phyloP scores from a whole-genome alignment of 768 basidiomycete species.

The Calvatia gigantea region DNA sequence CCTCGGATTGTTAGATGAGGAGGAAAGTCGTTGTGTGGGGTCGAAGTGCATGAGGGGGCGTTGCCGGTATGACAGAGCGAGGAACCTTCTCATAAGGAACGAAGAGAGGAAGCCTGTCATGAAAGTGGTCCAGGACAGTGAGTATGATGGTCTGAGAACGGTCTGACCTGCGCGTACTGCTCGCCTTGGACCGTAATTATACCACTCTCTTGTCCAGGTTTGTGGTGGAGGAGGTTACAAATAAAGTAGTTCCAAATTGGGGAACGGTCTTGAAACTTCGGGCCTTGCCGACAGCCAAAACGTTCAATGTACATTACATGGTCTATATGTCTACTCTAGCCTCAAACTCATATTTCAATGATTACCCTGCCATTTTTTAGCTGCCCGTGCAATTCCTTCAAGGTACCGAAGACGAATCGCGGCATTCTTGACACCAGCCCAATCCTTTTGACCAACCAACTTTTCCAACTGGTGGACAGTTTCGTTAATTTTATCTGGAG shows the following conservation, averaged over 20 bases:
- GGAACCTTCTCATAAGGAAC: slow-evolving; percentile 46
- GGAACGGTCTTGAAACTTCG: no score
- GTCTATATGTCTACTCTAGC: not conserved
- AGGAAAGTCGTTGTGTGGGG: slow-evolving; percentile 26
- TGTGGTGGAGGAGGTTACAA: not conserved
- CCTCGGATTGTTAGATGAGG: slow-evolving; percentile 15
- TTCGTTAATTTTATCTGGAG: slow-evolving; percentile 48
- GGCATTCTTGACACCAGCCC: slow-evolving; percentile 52
- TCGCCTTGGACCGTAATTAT: not conserved
- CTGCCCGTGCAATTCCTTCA: slow-evolving; percentile 56
- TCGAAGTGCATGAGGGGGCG: slow-evolving; percentile 62
- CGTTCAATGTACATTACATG: not conserved
- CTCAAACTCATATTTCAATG: slow-evolving; percentile 11
- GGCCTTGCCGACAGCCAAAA: slow-evolving; percentile 10
- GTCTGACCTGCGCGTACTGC: slow-evolving; percentile 16
- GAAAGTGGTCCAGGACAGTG: not conserved
- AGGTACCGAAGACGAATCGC: slow-evolving; percentile 76
- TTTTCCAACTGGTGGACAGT: slow-evolving; percentile 44
- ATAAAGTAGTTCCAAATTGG: no score
- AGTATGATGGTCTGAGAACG: not conserved
- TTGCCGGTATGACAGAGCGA: slow-evolving; percentile 43
- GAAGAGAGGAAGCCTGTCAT: slow-evolving; percentile 1
- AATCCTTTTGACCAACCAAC: slow-evolving; percentile 49
- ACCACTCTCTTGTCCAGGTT: not conserved
- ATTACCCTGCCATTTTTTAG: slow-evolving; percentile 34